Base-by-base conservation (phyloP, 1,284 basidiomycete species). In the Sporisorium iseilematis-ciliati region DNA sequence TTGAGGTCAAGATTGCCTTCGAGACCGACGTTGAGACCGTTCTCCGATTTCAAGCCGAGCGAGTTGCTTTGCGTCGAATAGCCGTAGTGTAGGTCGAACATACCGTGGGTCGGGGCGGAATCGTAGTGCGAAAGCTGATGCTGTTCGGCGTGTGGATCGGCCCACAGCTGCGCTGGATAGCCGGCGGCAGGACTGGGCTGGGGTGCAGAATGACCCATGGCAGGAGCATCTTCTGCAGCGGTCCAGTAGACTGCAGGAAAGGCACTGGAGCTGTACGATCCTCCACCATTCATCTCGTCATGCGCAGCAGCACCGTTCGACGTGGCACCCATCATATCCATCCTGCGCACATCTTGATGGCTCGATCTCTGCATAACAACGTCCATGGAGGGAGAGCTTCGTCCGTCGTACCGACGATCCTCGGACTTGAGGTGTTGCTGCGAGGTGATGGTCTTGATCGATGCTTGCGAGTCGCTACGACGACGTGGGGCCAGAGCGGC, bases 51-150 rank as follows among this genome's bases (percentile, higher is more conserved):
- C 25, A 69, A 42, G 1, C 71, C 71, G n/a, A 69, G 64, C 11
- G 57, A 56, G 45, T 59, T 67, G 31, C 45, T n/a, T 25, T 59
- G 60, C 3, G 43, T 40, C 18, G 38, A 51, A 21, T 65, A 71
- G 29, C 48, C 53, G 25, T 65, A 71, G 41, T 71, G 50, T 14
- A 60, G 59, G 10, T 71, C 68, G n/a, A 71, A 71, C n/a, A 43
- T 45, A 2, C 46, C 52, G 20, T 57, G 54, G n/a, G 23, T 50
- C 2, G 43, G n/a, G 16, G 50, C 18, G n/a, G 48, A 43, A 33
- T 71, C 62, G n/a, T 65, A 59, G 20, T 65, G 59, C 18, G 35
- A 4, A 2, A 61, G 41, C 33, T 38, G 31, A 23, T 71, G 58
- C 25, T 49, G 62, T 18, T 61, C 45, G 14, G 33, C 35, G 18